Base-by-base conservation (phyloP, 306 rosid genomes). In the Heteromeles arbutifolia region DNA sequence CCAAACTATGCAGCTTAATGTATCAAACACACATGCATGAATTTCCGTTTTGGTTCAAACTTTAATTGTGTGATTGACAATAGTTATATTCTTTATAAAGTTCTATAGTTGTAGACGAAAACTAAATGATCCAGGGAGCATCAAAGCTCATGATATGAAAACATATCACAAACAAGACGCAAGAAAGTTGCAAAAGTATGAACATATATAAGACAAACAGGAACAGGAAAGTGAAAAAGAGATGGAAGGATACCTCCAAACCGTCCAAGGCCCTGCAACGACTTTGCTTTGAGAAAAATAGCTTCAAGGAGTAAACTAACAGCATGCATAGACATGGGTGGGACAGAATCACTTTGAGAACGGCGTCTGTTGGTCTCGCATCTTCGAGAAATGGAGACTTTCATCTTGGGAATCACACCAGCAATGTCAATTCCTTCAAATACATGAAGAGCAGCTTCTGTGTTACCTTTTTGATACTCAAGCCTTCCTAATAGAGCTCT, bases 401-500 rank as follows among this genome's bases (percentile, higher is more conserved):
- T 90, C 61, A 94, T 87, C 80, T 87, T 88, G 37, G 97, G 90
- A 86, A 82, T 72, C 76, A 94, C 89, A 64, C 93, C 82, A 77
- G 84, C 84, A 75, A 88, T 90, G 78, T 94, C 96, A 74, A 94
- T 94, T 83, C 98, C 98, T 86, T 90, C 95, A 86, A 94, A 91
- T 34, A 94, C 97, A 72, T 90, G 97, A 80, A 94, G 97, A 50
- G 98, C 97, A 82, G 86, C 98, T 87, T 91, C 94, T 17, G 52
- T 83, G 77, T 91, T 86, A 29, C 98, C 98, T 76, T 86, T 91
- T 69, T 91, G 98, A 81, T 90, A 94, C 85, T 94, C 98, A 3
- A 94, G 94, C 77, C 96, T 90, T 87, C 98, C 98, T 24, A 94
- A 81, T 69, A 94, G 83, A 66, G 98, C 98, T 82, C 98, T 90